Conservation (phyloP, 2,329 filamentous ascomycete species). For the Arthrinium puccinioides region DNA sequence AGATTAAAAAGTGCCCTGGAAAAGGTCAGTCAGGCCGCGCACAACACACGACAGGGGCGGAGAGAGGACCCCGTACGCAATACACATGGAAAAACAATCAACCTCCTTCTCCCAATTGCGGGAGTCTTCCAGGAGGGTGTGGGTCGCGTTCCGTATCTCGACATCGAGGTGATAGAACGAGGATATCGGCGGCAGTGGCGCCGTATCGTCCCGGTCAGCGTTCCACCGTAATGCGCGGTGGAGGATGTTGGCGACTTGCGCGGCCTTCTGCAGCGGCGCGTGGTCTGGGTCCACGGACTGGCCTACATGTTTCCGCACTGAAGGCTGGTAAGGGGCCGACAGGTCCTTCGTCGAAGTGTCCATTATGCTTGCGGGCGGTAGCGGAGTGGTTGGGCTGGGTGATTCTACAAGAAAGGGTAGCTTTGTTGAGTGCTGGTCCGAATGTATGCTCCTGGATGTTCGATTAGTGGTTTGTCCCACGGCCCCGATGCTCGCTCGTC, state of each 20-base stretch:
- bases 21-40: not conserved
- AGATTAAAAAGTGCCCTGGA: not conserved
- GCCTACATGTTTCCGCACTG: not conserved
- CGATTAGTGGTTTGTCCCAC: not conserved
- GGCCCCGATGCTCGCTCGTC: too few species aligned
- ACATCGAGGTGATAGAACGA: not conserved
- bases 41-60: not conserved
- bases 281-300: not conserved
- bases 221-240: slow-evolving; percentile 2
- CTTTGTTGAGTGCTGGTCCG: not conserved
- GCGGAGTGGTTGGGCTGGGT: not conserved
- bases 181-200: not conserved
- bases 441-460: not conserved
- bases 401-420: slow-evolving; percentile 2
- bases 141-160: slow-evolving; percentile 1
- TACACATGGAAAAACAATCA: slow-evolving; percentile 4
- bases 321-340: not conserved
- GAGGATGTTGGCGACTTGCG: slow-evolving; percentile 3
- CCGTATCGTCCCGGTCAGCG: not conserved
- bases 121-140: slow-evolving; percentile 1
- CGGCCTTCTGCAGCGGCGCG: not conserved
- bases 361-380: slow-evolving; percentile 1
- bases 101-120: slow-evolving; percentile 4
- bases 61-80: not conserved
- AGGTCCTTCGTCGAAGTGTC: not conserved